Percentiles rank a stretch among this genome's conserved stretches.
Conservation (phyloP, 805 yeast genomes). For the Yamadazyma kitorensis region DNA sequence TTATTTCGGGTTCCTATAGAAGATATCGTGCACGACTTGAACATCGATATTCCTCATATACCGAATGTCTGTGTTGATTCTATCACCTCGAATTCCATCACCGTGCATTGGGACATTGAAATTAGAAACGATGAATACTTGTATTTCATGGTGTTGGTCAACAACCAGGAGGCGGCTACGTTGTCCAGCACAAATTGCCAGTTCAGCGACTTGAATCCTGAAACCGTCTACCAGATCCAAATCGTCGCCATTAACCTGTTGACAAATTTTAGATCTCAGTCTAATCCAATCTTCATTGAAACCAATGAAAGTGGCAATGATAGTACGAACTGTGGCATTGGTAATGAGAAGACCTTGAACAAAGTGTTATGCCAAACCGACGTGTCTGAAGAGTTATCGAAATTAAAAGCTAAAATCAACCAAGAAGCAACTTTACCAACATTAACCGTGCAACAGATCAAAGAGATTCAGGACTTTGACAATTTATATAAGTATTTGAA, state of each 20-base stretch:
- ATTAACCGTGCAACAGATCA: too few relatives aligned
- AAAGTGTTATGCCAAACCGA: too few relatives aligned
- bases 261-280: slow-evolving; percentile 34
- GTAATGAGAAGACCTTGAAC: background rate
- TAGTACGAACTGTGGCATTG: too few relatives aligned
- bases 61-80: slow-evolving; percentile 56
- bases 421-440: too few relatives aligned
- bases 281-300: slow-evolving; percentile 30
- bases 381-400: too few relatives aligned
- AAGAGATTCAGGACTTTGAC: too few relatives aligned
- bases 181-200: slow-evolving; percentile 33
- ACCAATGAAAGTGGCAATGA: too few relatives aligned
- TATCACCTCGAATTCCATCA: slow-evolving; percentile 43
- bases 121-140: slow-evolving; percentile 26
- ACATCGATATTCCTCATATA: slow-evolving; percentile 53
- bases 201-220: slow-evolving; percentile 26
- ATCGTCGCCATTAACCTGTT: slow-evolving; percentile 34
- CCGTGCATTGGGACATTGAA: slow-evolving; percentile 55
- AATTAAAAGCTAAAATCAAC: too few relatives aligned
- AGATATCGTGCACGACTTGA: slow-evolving; percentile 40
- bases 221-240: slow-evolving; percentile 32
- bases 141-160: slow-evolving; percentile 31
- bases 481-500: too few relatives aligned
- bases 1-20: slow-evolving; percentile 45
- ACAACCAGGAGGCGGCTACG: slow-evolving; percentile 35